phyloP scores from a whole-genome alignment of 2,329 filamentous ascomycete genomes.

The Zymoseptoria crescenta region DNA sequence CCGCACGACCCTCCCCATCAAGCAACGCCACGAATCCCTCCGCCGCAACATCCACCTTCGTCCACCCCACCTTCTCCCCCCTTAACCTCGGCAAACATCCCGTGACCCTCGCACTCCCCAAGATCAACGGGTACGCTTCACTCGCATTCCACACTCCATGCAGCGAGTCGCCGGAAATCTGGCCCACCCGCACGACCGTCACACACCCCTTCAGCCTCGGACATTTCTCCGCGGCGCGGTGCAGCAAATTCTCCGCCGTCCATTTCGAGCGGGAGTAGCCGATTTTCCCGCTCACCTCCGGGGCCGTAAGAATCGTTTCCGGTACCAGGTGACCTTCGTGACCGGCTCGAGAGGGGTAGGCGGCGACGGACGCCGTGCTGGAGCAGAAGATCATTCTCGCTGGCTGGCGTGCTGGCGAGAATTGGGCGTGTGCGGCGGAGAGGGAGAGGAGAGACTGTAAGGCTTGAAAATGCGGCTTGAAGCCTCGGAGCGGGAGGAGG shows the following conservation, averaged over 20 bases:
- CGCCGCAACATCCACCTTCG: constrained; percentile 42
- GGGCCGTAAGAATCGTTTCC: constrained; percentile 37
- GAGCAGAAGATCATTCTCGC: constrained; percentile 45
- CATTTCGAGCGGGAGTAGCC: constrained; percentile 53
- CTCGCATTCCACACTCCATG: constrained; percentile 42
- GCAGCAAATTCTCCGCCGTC: constrained; percentile 51
- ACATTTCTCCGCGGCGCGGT: constrained; percentile 27
- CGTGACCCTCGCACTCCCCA: constrained; percentile 34
- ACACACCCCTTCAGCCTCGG: constrained; percentile 31
- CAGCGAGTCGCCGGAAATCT: constrained; percentile 38
- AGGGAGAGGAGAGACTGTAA: constrained; percentile 44
- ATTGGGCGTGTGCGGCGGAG: constrained; percentile 25
- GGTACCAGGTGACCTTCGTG: constrained; percentile 30
- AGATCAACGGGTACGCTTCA: constrained; percentile 45
- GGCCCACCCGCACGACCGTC: constrained; percentile 41
- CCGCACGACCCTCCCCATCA: constrained; percentile 18
- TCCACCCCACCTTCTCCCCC: constrained; percentile 36
- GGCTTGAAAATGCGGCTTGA: constrained; percentile 44
- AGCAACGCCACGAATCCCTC: constrained; percentile 34
- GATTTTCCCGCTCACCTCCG: constrained; percentile 39
- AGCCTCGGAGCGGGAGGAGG: constrained; percentile 48
- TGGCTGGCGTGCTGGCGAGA: constrained; percentile 10
- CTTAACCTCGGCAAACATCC: constrained; percentile 36
- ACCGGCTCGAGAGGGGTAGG: constrained; percentile 25
- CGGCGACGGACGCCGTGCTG: constrained; percentile 35